A percentile compares a stretch with the other conserved stretches of the same genome.
phyloP scores from a whole-genome alignment of 805 yeast species.

The Barnettozyma sp. region DNA sequence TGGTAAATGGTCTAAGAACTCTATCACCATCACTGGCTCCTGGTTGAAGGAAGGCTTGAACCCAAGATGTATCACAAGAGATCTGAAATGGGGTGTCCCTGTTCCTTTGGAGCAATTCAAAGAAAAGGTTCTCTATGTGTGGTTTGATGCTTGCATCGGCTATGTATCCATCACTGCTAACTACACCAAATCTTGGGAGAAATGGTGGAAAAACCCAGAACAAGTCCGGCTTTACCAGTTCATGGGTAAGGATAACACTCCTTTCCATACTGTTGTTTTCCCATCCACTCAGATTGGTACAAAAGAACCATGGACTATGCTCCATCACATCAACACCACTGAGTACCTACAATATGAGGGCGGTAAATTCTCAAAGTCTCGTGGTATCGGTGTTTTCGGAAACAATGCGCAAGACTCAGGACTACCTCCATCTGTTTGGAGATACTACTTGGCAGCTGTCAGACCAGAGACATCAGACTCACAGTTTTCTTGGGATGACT shows the following conservation, averaged over 20 bases:
- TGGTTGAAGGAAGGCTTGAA: slow-evolving; percentile 93
- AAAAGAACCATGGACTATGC: slow-evolving; percentile 78
- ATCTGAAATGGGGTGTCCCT: slow-evolving; percentile 96
- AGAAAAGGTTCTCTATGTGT: slow-evolving; percentile 90
- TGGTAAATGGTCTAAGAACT: slow-evolving; percentile 90
- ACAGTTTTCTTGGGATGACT: slow-evolving; percentile 96
- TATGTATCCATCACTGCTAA: slow-evolving; percentile 94
- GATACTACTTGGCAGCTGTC: slow-evolving; percentile 86
- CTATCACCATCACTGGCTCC: slow-evolving; percentile 78
- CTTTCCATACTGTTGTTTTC: slow-evolving; percentile 98
- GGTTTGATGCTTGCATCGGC: slow-evolving; percentile 99
- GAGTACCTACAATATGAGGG: slow-evolving; percentile 97
- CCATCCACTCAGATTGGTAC: slow-evolving; percentile 92
- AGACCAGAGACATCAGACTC: slow-evolving; percentile 96
- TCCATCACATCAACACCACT: slow-evolving; percentile 87
- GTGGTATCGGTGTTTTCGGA: slow-evolving; percentile 97
- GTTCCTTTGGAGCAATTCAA: slow-evolving; percentile 85
- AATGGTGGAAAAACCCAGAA: slow-evolving; percentile 96
- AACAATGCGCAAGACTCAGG: slow-evolving; percentile 95
- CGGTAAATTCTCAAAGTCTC: slow-evolving; percentile 96
- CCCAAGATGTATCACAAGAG: slow-evolving; percentile 96
- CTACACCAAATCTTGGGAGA: slow-evolving; percentile 71
- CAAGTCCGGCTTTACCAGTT: slow-evolving; percentile 86
- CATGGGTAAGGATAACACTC: slow-evolving; percentile 99
- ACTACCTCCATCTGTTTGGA: slow-evolving; percentile 89